These are phyloP conservation scores for Dioscorea cayenensis DNA, from an alignment of 116 monocot genomes.

Conservation along the genomic window DNA sequence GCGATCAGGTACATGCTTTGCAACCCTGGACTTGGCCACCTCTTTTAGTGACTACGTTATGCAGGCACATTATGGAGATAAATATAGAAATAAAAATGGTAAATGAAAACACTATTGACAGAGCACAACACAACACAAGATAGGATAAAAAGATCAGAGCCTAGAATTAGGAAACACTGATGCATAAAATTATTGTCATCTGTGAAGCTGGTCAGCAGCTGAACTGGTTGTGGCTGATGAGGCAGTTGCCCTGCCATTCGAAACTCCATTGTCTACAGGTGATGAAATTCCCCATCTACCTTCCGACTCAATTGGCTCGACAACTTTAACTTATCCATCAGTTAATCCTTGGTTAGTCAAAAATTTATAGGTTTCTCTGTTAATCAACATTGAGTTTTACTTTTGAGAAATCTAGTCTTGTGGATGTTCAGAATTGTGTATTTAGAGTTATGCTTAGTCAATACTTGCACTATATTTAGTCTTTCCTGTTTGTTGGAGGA, in stretches of 20 bases:
- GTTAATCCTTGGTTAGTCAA: conserved; percentile 22
- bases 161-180: background rate
- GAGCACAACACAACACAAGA: background rate
- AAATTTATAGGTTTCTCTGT: too few species aligned
- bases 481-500: too few species aligned
- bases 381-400: too few species aligned
- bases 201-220: background rate
- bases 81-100: background rate
- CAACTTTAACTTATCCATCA: conserved; percentile 60
- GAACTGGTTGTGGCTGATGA: background rate
- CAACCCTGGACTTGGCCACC: background rate
- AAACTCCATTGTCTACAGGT: background rate
- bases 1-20: background rate
- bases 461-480: too few species aligned
- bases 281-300: background rate
- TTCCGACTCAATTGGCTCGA: conserved; percentile 44
- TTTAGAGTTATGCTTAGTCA: too few species aligned
- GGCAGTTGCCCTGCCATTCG: background rate
- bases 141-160: background rate
- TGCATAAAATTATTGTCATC: background rate
- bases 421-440: too few species aligned
- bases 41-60: background rate
- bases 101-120: background rate
- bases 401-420: too few species aligned
- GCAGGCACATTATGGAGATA: background rate